Conservation (phyloP, 2,329 filamentous ascomycete genomes). For the Arthroderma uncinatum region DNA sequence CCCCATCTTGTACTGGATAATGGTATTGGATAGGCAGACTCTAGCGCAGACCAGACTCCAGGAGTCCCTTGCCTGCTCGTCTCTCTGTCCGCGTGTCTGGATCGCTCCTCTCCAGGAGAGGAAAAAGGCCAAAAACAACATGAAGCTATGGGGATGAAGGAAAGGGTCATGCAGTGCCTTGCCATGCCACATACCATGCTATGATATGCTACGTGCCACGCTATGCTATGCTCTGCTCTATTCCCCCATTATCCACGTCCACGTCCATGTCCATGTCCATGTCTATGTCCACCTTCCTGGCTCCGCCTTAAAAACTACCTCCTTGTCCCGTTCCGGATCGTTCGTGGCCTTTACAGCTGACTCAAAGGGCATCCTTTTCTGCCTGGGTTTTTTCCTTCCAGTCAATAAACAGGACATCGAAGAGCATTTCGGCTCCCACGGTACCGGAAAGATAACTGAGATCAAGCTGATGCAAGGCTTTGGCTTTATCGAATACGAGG, state of each 20-base stretch:
- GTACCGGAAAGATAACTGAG: constrained; percentile 93
- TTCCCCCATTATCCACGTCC: constrained; percentile 9
- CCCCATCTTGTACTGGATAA: constrained; percentile 3
- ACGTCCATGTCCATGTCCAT: constrained; percentile 3
- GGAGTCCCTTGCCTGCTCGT: not conserved
- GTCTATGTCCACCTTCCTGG: constrained; percentile 11
- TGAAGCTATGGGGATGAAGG: too few species aligned
- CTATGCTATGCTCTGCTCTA: not conserved
- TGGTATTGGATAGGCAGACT: not conserved
- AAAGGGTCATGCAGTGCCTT: too few species aligned
- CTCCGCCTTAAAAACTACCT: too few species aligned
- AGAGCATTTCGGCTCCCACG: constrained; percentile 88
- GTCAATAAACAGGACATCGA: constrained; percentile 96
- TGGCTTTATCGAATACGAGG: constrained; percentile 98
- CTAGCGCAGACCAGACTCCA: constrained; percentile 5
- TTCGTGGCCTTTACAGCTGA: constrained; percentile 24
- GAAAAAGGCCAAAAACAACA: not conserved
- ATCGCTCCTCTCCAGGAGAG: constrained; percentile 10
- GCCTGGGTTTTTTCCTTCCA: constrained; percentile 39
- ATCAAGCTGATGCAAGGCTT: constrained; percentile 99
- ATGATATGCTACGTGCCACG: not conserved
- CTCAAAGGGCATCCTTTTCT: constrained; percentile 20
- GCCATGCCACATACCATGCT: not conserved
- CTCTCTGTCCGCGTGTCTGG: constrained; percentile 9
- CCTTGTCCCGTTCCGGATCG: constrained; percentile 15